Evolutionary conservation across 2,329 filamentous ascomycete genomes (phyloP).

Genomic region (Xylaria sp.): DNA sequence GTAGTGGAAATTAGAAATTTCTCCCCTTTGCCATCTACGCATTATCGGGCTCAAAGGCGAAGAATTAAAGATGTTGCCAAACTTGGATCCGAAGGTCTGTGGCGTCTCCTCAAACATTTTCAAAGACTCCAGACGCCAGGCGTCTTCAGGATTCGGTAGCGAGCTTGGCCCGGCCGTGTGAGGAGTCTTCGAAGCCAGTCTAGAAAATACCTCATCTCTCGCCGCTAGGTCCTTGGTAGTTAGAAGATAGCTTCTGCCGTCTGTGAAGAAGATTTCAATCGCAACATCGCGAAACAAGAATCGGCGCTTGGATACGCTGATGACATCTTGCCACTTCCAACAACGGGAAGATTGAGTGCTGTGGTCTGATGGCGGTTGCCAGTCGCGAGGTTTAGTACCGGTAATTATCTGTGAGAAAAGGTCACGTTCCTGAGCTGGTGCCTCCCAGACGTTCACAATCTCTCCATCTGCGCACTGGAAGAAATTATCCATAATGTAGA

Average conservation of each 20-base stretch:
- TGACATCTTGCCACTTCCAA: slow-evolving; percentile 94
- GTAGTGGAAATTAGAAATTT: slow-evolving; percentile 98
- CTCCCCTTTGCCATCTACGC: slow-evolving; percentile 88
- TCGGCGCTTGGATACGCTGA: slow-evolving; percentile 93
- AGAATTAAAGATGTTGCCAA: slow-evolving; percentile 91
- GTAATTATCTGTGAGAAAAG: slow-evolving; percentile 95
- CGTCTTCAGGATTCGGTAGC: slow-evolving; percentile 82
- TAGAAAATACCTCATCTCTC: slow-evolving; percentile 83
- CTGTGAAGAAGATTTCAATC: slow-evolving; percentile 97
- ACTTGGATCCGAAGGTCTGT: slow-evolving; percentile 80
- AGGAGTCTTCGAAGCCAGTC: slow-evolving; percentile 80
- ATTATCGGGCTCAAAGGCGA: slow-evolving; percentile 85
- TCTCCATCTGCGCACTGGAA: slow-evolving; percentile 96
- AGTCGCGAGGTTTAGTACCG: slow-evolving; percentile 71
- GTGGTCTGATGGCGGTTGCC: slow-evolving; percentile 64
- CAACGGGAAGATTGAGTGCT: slow-evolving; percentile 83
- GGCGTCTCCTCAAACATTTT: slow-evolving; percentile 70
- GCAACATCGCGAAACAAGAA: slow-evolving; percentile 96
- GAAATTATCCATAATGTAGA: slow-evolving; percentile 96
- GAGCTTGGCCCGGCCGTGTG: slow-evolving; percentile 77
- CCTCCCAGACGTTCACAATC: slow-evolving; percentile 96
- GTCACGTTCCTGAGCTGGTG: slow-evolving; percentile 89
- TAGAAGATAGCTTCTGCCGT: slow-evolving; percentile 92
- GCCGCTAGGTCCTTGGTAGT: slow-evolving; percentile 79
- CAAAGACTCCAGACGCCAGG: slow-evolving; percentile 89